These are phyloP conservation scores for Neurospora discreta DNA, from an alignment of 495 filamentous ascomycete species.

Conservation along the genomic window DNA sequence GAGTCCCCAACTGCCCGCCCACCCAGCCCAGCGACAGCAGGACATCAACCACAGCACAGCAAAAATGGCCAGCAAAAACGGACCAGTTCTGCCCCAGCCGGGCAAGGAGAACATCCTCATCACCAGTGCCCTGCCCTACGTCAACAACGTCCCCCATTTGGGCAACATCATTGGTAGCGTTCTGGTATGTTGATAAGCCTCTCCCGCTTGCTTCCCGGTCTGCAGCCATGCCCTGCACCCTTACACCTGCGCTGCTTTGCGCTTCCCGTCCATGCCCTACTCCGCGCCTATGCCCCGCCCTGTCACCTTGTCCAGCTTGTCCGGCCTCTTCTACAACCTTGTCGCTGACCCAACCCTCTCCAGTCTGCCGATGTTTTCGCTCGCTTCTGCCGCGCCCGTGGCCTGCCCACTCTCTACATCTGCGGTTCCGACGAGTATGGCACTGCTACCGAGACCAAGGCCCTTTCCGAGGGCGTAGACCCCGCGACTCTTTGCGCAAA, in stretches of 20 bases:
- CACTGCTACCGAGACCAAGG: conserved; percentile 73
- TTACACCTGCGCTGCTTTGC: background rate
- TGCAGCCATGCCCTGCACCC: background rate
- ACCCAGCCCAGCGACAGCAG: background rate
- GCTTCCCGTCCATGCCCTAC: background rate
- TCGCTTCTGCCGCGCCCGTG: conserved; percentile 64
- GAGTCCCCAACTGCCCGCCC: background rate
- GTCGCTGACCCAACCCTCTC: background rate
- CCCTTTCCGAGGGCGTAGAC: conserved; percentile 60
- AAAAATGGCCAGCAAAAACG: background rate
- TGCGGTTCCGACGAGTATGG: conserved; percentile 62
- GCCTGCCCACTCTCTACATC: conserved; percentile 51
- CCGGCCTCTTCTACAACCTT: background rate
- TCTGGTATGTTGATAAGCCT: conserved; percentile 30
- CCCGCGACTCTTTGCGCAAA: conserved; percentile 69
- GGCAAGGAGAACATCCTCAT: conserved; percentile 46
- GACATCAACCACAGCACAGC: background rate
- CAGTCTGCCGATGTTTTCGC: conserved; percentile 36
- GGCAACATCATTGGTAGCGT: conserved; percentile 91
- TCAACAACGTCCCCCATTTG: conserved; percentile 93
- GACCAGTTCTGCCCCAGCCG: conserved; percentile 28
- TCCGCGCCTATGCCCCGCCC: background rate
- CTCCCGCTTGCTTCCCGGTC: background rate
- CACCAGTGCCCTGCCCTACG: conserved; percentile 68
- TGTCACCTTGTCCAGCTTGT: background rate